Percentiles rank a stretch among this genome's conserved stretches.
Conservation (phyloP, 306 rosid species). For the Myrica gale region DNA sequence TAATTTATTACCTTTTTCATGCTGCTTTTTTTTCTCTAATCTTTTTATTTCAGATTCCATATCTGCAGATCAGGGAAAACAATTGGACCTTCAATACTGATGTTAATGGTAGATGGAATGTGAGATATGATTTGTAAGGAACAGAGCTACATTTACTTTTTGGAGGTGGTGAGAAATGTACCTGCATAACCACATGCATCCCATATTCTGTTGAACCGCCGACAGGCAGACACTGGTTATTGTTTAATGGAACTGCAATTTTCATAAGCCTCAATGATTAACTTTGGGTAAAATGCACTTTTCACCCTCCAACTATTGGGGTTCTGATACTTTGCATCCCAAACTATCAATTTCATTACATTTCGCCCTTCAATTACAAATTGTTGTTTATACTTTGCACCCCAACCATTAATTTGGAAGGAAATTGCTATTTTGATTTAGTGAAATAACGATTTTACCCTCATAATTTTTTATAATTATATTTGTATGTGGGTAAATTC, state of each 20-base stretch:
- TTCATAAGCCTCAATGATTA: not conserved
- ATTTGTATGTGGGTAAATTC: too few species aligned
- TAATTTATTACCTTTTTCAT: not conserved
- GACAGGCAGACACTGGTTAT: not conserved
- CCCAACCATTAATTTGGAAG: too few species aligned
- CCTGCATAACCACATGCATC: conserved; percentile 10
- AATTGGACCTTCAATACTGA: conserved; percentile 85
- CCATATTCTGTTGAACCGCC: conserved; percentile 26
- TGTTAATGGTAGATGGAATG: conserved; percentile 83
- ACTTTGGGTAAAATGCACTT: not conserved
- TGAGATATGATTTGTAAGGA: conserved; percentile 79
- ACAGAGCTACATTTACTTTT: conserved; percentile 24
- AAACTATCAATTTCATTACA: too few species aligned
- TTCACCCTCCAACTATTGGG: too few species aligned
- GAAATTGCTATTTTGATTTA: too few species aligned
- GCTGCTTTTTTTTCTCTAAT: conserved; percentile 4
- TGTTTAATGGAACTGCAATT: not conserved
- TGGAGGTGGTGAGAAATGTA: conserved; percentile 28
- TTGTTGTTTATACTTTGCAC: too few species aligned
- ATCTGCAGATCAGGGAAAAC: conserved; percentile 95
- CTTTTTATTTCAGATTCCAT: conserved; percentile 66
- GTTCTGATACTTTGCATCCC: too few species aligned
- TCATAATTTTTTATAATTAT: too few species aligned
- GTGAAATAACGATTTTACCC: too few species aligned
- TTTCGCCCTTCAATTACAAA: too few species aligned